phyloP scores from a whole-genome alignment of 2,329 filamentous ascomycete genomes.

The Pyrenophora tritici-repentis region DNA sequence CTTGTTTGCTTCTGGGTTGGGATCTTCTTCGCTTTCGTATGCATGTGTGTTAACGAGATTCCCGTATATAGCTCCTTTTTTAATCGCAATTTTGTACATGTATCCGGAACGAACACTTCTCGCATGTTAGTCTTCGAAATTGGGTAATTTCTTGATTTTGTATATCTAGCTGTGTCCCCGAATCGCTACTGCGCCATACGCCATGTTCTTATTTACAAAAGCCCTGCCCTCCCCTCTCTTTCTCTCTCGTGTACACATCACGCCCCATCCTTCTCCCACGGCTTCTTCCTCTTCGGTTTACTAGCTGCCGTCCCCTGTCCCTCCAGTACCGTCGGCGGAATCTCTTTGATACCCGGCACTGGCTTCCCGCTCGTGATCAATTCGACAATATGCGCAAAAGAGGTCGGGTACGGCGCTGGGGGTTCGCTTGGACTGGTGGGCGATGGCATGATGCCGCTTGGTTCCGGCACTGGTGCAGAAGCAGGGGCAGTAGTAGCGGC shows the following conservation, averaged over 20 bases:
- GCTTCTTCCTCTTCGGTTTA: conserved; percentile 65
- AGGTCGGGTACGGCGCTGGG: conserved; percentile 75
- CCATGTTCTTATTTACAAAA: too few relatives aligned
- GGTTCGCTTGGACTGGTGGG: conserved; percentile 33
- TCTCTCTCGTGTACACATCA: background rate
- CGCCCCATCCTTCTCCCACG: conserved; percentile 73
- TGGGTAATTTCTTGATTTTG: background rate
- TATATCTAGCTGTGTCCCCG: background rate
- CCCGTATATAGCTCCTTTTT: background rate
- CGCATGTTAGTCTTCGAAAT: background rate
- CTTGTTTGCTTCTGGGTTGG: background rate
- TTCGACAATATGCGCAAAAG: conserved; percentile 84
- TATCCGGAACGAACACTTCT: too few relatives aligned
- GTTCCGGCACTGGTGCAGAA: background rate
- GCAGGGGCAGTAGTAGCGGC: conserved; percentile 1
- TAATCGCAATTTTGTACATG: too few relatives aligned
- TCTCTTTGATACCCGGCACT: conserved; percentile 85
- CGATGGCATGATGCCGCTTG: conserved; percentile 30
- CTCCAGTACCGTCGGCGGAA: conserved; percentile 77
- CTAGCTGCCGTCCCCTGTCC: conserved; percentile 66
- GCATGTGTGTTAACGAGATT: background rate
- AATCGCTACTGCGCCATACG: background rate
- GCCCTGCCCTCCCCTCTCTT: background rate
- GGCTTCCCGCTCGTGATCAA: conserved; percentile 81
- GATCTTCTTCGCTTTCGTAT: background rate